Base-by-base conservation (phyloP, 2,329 filamentous ascomycete genomes). In the Drechslerella coelobrocha region DNA sequence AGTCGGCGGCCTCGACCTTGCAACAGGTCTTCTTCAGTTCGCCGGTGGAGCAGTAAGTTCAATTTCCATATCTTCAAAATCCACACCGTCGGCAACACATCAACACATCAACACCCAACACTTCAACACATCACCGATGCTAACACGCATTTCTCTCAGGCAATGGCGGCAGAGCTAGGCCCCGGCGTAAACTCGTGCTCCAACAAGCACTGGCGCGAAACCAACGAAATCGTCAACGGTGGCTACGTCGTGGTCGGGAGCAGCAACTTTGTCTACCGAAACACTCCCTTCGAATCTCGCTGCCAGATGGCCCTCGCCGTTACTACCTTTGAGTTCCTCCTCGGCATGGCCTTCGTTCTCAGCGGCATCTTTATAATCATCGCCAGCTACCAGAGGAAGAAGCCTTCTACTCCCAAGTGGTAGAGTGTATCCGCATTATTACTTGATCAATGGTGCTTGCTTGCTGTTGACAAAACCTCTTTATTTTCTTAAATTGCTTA, bases 301-400 rank as follows among this genome's bases (percentile, higher is more conserved):
- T 71, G 66, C 24, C 59, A 71, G 19, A 71, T 71, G 66, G 59
- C 66, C 2, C 54, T 71, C 39, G 52, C 66, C 14, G 43, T 71
- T n/a, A 71, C 66, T n/a, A 19, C 47, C 17, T 63, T 63, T 26
- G 66, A 71, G 29, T 71, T 71, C 19, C 17, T 71, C 12, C 19
- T 60, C 21, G 59, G 59, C 4, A 63, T 63, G 59, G 24, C 21
- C 2, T 71, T 71, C 43, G 66, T 71, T 14, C 7, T 63, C 8
- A 53, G 59, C 2, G 66, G 66, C 1, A 21, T 71, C 7, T 31
- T 45, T 2, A 39, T 71, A 53, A 60, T 71, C 24, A 41, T 63
- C 17, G 47, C 66, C 1, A 47, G 27, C 39, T 56, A 71, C n/a
- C 27, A 37, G 24, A 63, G 27, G 53, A 63, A 59, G 31, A 59